Base-by-base conservation (phyloP, 1,284 basidiomycete species). In the Mycena sp. region DNA sequence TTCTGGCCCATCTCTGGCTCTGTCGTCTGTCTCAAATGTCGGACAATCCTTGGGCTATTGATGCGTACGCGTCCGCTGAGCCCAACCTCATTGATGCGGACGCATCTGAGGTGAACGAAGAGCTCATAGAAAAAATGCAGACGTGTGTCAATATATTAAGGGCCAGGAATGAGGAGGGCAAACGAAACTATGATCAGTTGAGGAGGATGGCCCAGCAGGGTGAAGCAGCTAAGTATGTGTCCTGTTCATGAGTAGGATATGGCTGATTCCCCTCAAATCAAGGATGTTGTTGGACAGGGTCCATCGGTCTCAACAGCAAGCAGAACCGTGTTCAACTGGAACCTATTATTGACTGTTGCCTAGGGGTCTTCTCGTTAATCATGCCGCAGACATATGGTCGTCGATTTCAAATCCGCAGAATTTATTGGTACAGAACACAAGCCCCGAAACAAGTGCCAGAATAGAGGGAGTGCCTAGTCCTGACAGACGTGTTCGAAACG, bases 121-220 rank as follows among this genome's bases (percentile, higher is more conserved):
- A 69, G 21, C 73, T 70, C n/a, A 73, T 83, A n/a, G 69, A 77
- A 40, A 48, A 72, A 30, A 71, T 75, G 16, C 76, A 73, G 63
- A 70, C 69, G 14, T 38, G 63, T 29, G 30, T 84, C 4, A 69
- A 75, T 23, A 30, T 56, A 2, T 73, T 70, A 46, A 74, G 77
- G 62, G 69, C 71, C 29, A 64, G 70, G 53, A 81, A 81, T 57
- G 76, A 81, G 41, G 62, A 72, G 4, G 80, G 74, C 2, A 72
- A 73, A 40, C 56, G 69, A 44, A 73, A 73, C 7, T 79, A 73
- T 67, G 69, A 78, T 2, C 68, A 74, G 54, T 51, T 76, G 41
- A 25, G 61, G 53, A 43, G 65, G 35, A 76, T 71, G 50, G 69
- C 80, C 14, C 71, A 73, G 57, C 78, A 77, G 53, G 83, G 83